These are phyloP conservation scores for Chaetothyriales sp. DNA, from an alignment of 2,329 filamentous ascomycete genomes.

Conservation along the genomic window DNA sequence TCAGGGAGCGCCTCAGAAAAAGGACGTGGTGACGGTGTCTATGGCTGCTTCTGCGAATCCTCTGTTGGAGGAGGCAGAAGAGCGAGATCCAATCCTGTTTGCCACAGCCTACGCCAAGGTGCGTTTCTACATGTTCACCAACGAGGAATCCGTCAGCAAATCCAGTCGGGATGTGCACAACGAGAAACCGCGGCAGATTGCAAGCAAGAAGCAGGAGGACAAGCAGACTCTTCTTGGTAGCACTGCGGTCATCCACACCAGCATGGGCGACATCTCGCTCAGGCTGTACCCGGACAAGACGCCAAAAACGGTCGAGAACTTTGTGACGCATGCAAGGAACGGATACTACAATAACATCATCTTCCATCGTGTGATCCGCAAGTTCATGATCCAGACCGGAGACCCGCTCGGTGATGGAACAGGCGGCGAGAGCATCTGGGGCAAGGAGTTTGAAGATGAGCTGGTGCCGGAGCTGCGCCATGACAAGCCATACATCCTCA, in stretches of 20 bases:
- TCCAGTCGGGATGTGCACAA: conserved; percentile 84
- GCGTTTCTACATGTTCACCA: conserved; percentile 97
- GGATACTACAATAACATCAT: conserved; percentile 97
- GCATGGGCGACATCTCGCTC: conserved; percentile 82
- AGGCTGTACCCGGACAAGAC: conserved; percentile 85
- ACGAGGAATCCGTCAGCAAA: conserved; percentile 69
- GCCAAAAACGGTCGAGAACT: conserved; percentile 92
- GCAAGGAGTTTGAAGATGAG: conserved; percentile 82
- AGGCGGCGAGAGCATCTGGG: conserved; percentile 84
- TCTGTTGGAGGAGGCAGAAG: conserved; percentile 78
- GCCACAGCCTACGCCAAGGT: conserved; percentile 72
- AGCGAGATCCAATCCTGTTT: conserved; percentile 75
- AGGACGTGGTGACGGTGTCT: conserved; percentile 79
- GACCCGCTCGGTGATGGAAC: conserved; percentile 81
- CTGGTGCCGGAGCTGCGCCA: conserved; percentile 70
- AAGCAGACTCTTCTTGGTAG: conserved; percentile 60
- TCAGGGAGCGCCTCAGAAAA: conserved; percentile 89
- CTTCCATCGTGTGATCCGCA: conserved; percentile 91
- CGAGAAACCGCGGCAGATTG: conserved; percentile 63
- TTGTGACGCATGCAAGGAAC: conserved; percentile 74
- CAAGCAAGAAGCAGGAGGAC: conserved; percentile 34
- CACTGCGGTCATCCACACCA: conserved; percentile 77
- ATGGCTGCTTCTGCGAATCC: conserved; percentile 96
- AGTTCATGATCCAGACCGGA: conserved; percentile 93
- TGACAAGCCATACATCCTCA: conserved; percentile 89